These are phyloP conservation scores for Colletotrichum paranaense DNA, from an alignment of 2,329 filamentous ascomycete species.

Conservation along the genomic window DNA sequence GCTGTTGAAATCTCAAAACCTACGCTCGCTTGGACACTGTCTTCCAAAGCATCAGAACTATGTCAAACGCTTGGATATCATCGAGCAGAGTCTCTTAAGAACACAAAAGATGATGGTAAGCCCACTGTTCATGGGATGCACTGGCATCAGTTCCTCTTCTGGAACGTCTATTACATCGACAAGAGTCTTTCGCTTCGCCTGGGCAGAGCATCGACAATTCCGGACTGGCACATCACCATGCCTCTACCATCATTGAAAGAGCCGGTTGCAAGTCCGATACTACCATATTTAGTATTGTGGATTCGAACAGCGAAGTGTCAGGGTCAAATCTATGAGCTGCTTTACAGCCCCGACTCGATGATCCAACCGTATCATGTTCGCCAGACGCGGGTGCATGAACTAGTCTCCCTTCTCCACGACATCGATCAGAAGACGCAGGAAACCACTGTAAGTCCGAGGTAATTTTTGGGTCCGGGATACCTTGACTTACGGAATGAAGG, in stretches of 20 bases:
- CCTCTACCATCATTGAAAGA: conserved; percentile 5
- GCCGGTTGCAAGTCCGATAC: conserved; percentile 36
- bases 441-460: conserved; percentile 26
- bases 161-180: conserved; percentile 68
- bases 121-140: conserved; percentile 42
- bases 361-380: conserved; percentile 48
- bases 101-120: conserved; percentile 36
- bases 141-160: conserved; percentile 59
- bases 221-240: conserved; percentile 68
- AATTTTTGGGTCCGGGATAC: neutral
- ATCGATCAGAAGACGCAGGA: conserved; percentile 42
- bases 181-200: conserved; percentile 66
- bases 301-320: conserved; percentile 62
- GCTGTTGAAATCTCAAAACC: conserved; percentile 47
- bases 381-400: conserved; percentile 45
- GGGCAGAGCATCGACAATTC: conserved; percentile 63
- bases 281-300: conserved; percentile 58
- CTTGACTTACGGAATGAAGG: neutral
- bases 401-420: conserved; percentile 46
- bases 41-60: conserved; percentile 45
- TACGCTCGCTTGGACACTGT: conserved; percentile 44
- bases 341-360: conserved; percentile 60
- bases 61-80: conserved; percentile 47
- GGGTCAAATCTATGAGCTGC: conserved; percentile 64
- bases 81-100: conserved; percentile 39